Conservation (phyloP, 768 basidiomycete genomes). For the Tylopilus felleus region DNA sequence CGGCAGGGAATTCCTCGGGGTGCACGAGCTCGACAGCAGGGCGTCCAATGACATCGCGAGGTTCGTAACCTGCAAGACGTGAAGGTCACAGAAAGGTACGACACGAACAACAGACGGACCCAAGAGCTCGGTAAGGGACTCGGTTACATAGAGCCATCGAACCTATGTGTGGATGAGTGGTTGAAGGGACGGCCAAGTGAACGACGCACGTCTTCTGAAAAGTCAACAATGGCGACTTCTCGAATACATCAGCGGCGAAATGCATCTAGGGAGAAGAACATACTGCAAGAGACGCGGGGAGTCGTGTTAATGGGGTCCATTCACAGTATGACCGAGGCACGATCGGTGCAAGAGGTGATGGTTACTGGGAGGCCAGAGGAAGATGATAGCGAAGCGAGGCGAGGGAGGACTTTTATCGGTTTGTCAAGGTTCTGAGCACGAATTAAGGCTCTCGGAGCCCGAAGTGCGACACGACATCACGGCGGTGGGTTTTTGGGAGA, state of each 20-base stretch:
- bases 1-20: slow-evolving; percentile 69
- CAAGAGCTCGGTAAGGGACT: slow-evolving; percentile 61
- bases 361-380: not conserved
- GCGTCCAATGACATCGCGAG: slow-evolving; percentile 63
- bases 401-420: slow-evolving; percentile 16
- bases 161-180: slow-evolving; percentile 39
- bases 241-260: slow-evolving; percentile 6
- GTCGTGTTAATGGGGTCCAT: slow-evolving; percentile 40
- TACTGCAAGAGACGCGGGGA: slow-evolving; percentile 79
- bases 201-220: slow-evolving; percentile 60
- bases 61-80: slow-evolving; percentile 58
- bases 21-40: slow-evolving; percentile 76
- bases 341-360: not conserved
- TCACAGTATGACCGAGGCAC: not conserved
- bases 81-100: not conserved
- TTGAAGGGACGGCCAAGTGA: not conserved
- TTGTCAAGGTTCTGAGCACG: slow-evolving; percentile 6
- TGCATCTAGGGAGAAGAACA: slow-evolving; percentile 28
- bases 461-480: slow-evolving; percentile 18
- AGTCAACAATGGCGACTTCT: slow-evolving; percentile 77
- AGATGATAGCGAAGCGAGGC: not conserved
- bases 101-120: slow-evolving; percentile 35
- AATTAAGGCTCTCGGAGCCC: slow-evolving; percentile 17
- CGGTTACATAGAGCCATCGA: slow-evolving; percentile 64
- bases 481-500: not conserved